Base-by-base conservation (phyloP, 768 basidiomycete species). In the Boletus rubescentipes region DNA sequence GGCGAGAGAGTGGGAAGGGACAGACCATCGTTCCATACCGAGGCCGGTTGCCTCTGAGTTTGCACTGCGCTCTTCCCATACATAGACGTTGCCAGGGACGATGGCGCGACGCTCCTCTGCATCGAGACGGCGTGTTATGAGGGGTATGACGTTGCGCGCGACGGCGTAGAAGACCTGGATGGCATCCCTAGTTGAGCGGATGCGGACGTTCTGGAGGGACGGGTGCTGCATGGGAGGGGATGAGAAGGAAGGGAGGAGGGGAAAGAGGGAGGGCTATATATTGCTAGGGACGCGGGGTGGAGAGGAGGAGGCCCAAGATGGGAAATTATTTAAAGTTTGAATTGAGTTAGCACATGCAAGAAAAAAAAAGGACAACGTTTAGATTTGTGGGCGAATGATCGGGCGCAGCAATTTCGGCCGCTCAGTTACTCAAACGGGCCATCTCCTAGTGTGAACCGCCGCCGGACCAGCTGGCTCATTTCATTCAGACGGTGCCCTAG, bases 31-130 rank as follows among this genome's bases (percentile, higher is more conserved):
- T 62, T 92, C 91, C 86, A 93, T 93, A 35, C 90, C 90, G 43
- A 91, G 80, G 14, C 90, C 90, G 10, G 89, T 88, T 48, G 79
- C 76, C 65, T 90, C 89, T n/a, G 86, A 84, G 66, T 87, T 89
- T 8, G 89, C 87, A 23, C 87, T 87, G 57, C 89, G 86, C 61
- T 93, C 90, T 67, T 93, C 90, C 90, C 91, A 93, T 56, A 92
- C 87, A 61, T 91, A 92, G 21, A 91, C 87, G 60, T 89, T 89
- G 23, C 90, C 90, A 0, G 90, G 80, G 16, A 77, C 60, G 62
- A 93, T 87, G 16, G 81, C 81, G 43, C 84, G 77, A 38, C 90
- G 82, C 68, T 92, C 90, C 66, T 91, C 89, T 40, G 86, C 86
- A 66, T 92, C 90, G 60, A 93, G 80, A 9, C 90, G 84, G 51